Evolutionary conservation across 345 rosid genomes (phyloP), one percentile per base, ranked within the genome.

Genomic region (Brassica rapa): DNA sequence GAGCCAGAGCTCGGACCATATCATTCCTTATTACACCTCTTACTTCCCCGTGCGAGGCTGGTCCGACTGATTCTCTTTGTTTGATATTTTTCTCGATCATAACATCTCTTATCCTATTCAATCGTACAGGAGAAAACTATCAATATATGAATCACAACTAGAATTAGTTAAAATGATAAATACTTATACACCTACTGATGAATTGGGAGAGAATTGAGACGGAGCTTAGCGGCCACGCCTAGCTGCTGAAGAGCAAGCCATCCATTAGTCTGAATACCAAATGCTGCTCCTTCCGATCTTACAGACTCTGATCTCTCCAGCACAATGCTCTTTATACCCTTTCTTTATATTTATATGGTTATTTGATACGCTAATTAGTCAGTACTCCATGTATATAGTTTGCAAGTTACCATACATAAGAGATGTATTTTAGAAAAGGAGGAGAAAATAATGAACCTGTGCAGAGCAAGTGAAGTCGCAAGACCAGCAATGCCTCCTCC

Each of bases 401-500:
- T 29, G 32, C 0, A 60, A 8, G 37, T 43, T 62, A 53, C 2
- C 70, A 68, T 37, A 15, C 57, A 10, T 14, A 32, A 33, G 68
- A 76, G 16, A 9, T 8, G 19, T 35, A 57, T 56, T 21, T 35
- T 9, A 51, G 39, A 66, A 33, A 53, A 8, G 12, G 8, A 66
- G 30, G 27, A 4, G 56, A 49, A 2, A 29, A 30, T 7, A 71
- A 32, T 59, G 51, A 46, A 83, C 86, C 86, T 83, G 23, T 90
- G 84, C 64, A 90, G 92, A 68, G 88, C 89, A 63, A 88, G 86
- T 4, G 85, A 85, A 2, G 90, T 85, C 14, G 92, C 87, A 3
- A 90, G 86, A 7, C 90, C 94, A 68, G 89, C 85, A 21, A 86
- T 87, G 14, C 90, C 91, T 1, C 93, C 93, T 1, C 91, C 93